Conservation (phyloP, 805 yeast species). For the Sungouiella blattae region DNA sequence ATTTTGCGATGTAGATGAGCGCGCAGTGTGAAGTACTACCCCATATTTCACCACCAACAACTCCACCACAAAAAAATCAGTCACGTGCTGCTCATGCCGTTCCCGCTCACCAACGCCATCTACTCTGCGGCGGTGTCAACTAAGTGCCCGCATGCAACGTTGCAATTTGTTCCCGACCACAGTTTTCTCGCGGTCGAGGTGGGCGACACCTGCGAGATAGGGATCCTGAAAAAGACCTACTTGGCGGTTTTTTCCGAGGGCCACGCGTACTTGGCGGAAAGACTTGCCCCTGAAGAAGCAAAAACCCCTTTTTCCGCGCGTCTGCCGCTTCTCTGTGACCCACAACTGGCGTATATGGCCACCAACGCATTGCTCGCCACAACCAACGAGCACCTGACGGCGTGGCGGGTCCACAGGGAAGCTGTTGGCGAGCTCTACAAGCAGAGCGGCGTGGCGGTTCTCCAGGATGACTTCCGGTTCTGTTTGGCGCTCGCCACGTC, state of each 20-base stretch:
- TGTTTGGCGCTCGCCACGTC: constrained; percentile 33
- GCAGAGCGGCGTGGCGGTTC: constrained; percentile 6
- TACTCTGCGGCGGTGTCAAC: constrained; percentile 3
- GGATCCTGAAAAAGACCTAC: constrained; percentile 28
- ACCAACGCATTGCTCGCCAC: constrained; percentile 34
- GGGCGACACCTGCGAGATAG: constrained; percentile 28
- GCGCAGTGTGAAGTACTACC: no score
- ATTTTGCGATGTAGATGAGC: no score
- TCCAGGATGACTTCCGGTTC: constrained; percentile 3
- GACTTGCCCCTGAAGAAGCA: no score
- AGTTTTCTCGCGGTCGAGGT: no score
- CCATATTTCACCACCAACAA: no score
- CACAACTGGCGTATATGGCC: constrained; percentile 22
- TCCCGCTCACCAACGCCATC: constrained; percentile 2
- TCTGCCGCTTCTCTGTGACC: no score
- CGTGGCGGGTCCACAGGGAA: constrained; percentile 26
- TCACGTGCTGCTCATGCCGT: background rate
- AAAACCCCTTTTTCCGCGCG: no score
- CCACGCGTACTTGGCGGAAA: constrained; percentile 24
- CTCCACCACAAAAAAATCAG: no score
- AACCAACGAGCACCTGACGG: constrained; percentile 37
- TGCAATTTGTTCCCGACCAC: constrained; percentile 9
- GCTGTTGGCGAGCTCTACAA: constrained; percentile 12
- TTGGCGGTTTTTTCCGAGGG: constrained; percentile 29
- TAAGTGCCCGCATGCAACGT: background rate